These are phyloP conservation scores for Teunomyces cretensis DNA, from an alignment of 805 yeast species.

Conservation along the genomic window DNA sequence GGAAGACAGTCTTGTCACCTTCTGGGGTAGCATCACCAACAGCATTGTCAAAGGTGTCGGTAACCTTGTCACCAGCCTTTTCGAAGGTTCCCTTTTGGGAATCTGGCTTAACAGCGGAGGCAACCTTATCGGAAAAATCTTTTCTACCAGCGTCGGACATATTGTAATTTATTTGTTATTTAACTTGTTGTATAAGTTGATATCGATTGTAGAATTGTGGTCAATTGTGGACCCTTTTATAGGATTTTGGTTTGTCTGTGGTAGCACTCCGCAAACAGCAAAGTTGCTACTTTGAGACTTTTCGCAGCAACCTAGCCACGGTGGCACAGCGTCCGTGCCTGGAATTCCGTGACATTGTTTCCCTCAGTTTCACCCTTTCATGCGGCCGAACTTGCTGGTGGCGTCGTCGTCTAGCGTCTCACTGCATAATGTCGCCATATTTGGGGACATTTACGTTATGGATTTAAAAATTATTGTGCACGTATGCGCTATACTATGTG, in stretches of 20 bases:
- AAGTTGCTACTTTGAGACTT: neutral
- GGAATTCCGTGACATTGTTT: neutral
- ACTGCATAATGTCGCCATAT: too few relatives aligned
- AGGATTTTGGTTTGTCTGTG: neutral
- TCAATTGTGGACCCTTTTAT: neutral
- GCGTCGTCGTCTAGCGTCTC: too few relatives aligned
- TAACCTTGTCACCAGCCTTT: slow-evolving; percentile 36
- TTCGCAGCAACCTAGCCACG: neutral
- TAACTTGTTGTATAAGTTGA: neutral
- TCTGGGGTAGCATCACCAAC: slow-evolving; percentile 36
- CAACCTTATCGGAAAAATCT: slow-evolving; percentile 39
- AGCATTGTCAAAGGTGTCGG: slow-evolving; percentile 35
- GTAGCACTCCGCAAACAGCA: neutral
- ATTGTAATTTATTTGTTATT: slow-evolving; percentile 6
- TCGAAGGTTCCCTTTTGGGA: slow-evolving; percentile 39
- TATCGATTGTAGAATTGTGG: neutral
- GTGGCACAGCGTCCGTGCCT: neutral
- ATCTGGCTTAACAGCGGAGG: slow-evolving; percentile 41
- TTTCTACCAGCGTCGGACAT: slow-evolving; percentile 48
- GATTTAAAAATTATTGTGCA: too few relatives aligned
- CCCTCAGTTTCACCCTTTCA: neutral
- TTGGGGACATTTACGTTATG: too few relatives aligned
- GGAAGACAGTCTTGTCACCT: slow-evolving; percentile 40
- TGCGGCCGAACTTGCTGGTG: too few relatives aligned
- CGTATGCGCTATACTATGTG: neutral